phyloP scores from a whole-genome alignment of 2,329 filamentous ascomycete species.

The Emydomyces testavorans region DNA sequence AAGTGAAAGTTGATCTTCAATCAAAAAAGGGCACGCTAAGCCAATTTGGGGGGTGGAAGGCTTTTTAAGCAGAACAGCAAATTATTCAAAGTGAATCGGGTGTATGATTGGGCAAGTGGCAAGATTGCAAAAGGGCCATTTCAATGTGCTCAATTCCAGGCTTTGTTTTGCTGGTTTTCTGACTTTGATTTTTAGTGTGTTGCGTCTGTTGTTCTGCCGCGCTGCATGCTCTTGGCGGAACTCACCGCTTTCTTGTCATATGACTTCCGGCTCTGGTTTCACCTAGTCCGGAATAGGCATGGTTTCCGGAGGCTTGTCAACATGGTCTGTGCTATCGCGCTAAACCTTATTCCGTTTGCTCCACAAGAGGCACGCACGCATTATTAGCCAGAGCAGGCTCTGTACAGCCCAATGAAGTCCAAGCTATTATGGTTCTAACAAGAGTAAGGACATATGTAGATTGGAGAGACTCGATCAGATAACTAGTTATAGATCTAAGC shows the following conservation, averaged over 20 bases:
- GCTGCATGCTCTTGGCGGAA: not conserved
- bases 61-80: constrained; percentile 22
- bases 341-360: no score
- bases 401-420: no score
- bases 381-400: no score
- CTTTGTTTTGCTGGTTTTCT: constrained; percentile 18
- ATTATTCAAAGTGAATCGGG: not conserved
- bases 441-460: no score
- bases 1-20: constrained; percentile 3
- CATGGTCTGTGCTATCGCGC: not conserved
- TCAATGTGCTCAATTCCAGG: constrained; percentile 32
- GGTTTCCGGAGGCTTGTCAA: not conserved
- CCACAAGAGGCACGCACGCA: no score
- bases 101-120: constrained; percentile 10
- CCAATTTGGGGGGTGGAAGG: constrained; percentile 20
- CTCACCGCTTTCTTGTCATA: constrained; percentile 6
- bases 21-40: constrained; percentile 14
- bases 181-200: not conserved
- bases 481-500: not conserved
- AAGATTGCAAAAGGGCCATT: constrained; percentile 24
- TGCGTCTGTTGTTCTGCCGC: constrained; percentile 13
- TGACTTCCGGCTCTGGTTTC: not conserved
- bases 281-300: not conserved
- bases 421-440: no score
- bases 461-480: not conserved